Base-by-base conservation (phyloP, 2,329 filamentous ascomycete species). In the Macrophomina phaseolina region DNA sequence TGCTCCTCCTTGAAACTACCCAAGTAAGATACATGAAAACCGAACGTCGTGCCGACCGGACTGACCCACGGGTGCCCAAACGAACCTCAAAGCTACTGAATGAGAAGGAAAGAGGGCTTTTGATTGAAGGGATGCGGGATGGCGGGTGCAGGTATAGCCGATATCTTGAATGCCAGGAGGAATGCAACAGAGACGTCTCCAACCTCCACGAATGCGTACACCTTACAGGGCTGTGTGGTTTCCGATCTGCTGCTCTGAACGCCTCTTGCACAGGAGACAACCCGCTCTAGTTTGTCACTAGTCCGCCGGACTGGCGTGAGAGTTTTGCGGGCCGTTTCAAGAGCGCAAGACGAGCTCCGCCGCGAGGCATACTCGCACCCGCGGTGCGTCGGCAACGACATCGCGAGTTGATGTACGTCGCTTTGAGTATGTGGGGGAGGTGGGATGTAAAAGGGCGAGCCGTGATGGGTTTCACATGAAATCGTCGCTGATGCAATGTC, bases 391-490 rank as follows among this genome's bases (percentile, higher is more conserved):
- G 58, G 58, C 45, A 62, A 42, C 58, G 30, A 32, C 45, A 62
- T 62, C 58, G 32, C 34, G 45, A 62, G 45, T 62, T 62, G 58
- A 62, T 62, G 58, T 62, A 62, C 45, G 58, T 28, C 45, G 58
- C 58, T 49, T 62, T 30, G 58, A 38, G 58, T 62, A 62, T 42
- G 58, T 62, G 58, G 58, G 55, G 58, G 58, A 62, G 58, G 58
- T 62, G 58, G 58, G 58, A 32, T 62, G 40, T 51, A 40, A 30
- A 62, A 49, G 58, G 42, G 18, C 58, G 58, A 62, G 58, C 58
- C 58, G 38, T n/a, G 48, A 48, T 30, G 16, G 36, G 38, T 52
- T 67, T 79, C 74, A 79, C 77, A 79, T 79, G 66, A 79, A 79
- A 68, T 79, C 76, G 62, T 79, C 77, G 71, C 77, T 78, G 64